These are phyloP conservation scores for Acanthamoeba healyi DNA, from an alignment of 208 protist genomes.

Conservation along the genomic window DNA sequence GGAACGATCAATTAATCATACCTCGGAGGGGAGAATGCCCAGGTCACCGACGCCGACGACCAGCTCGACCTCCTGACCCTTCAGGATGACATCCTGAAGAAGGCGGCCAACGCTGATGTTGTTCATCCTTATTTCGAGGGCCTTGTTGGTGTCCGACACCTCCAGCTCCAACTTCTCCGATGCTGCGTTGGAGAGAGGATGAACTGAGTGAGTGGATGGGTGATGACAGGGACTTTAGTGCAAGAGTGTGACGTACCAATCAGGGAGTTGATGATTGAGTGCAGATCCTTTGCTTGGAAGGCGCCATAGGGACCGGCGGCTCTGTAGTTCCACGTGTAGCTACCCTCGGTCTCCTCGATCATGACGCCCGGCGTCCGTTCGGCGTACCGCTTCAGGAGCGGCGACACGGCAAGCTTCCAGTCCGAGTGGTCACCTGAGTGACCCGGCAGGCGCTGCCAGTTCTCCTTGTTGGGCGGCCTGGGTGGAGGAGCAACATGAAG, in stretches of 20 bases:
- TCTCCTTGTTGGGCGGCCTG: conserved; percentile 42
- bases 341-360: conserved; percentile 40
- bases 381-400: conserved; percentile 65
- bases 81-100: not conserved
- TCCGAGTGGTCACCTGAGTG: not conserved
- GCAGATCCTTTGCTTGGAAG: conserved; percentile 49
- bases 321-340: conserved; percentile 67
- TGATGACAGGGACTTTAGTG: not conserved
- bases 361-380: conserved; percentile 36
- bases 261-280: conserved; percentile 41
- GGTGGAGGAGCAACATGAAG: not conserved
- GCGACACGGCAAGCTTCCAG: conserved; percentile 18
- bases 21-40: conserved; percentile 25
- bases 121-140: conserved; percentile 39
- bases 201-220: not conserved
- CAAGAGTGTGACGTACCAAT: not conserved
- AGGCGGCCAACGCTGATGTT: conserved; percentile 21
- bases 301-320: conserved; percentile 40
- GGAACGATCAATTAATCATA: not conserved
- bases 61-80: not conserved
- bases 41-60: conserved; percentile 23
- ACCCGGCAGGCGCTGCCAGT: conserved; percentile 48
- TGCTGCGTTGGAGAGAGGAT: not conserved
- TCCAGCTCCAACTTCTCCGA: conserved; percentile 11
- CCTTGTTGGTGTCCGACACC: conserved; percentile 59